phyloP scores from a whole-genome alignment of 371 early-diverging fungal species.

The Mucor indicus region DNA sequence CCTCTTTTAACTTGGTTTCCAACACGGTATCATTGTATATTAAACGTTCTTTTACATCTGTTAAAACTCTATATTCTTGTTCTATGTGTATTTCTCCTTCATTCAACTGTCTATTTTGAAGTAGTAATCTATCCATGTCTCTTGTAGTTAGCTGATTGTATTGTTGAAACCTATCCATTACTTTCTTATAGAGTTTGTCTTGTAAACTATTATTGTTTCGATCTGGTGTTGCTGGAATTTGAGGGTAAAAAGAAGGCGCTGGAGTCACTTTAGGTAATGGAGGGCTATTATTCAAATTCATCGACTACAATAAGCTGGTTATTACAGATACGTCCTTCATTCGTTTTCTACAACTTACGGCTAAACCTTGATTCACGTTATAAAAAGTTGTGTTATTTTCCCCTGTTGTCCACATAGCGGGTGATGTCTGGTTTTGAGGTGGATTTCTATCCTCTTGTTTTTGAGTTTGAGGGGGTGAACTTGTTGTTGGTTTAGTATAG shows the following conservation, averaged over 20 bases:
- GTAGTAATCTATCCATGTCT: conserved; percentile 57
- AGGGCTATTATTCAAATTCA: background rate
- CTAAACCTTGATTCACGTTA: conserved; percentile 41
- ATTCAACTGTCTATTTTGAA: conserved; percentile 56
- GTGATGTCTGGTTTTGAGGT: conserved; percentile 14
- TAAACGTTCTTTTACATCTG: conserved; percentile 53
- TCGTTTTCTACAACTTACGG: no score
- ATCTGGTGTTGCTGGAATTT: conserved; percentile 1
- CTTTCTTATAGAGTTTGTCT: conserved; percentile 38
- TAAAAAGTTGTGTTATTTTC: conserved; percentile 41
- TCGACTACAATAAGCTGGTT: no score
- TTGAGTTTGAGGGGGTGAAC: no score
- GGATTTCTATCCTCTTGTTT: conserved; percentile 25
- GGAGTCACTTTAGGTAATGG: conserved; percentile 25
- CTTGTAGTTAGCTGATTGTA: conserved; percentile 43
- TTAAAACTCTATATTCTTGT: conserved; percentile 51
- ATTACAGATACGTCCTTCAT: no score
- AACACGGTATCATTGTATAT: conserved; percentile 59
- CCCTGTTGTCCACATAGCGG: conserved; percentile 21
- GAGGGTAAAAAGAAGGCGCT: background rate
- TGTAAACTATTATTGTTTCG: conserved; percentile 12
- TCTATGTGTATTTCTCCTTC: conserved; percentile 67
- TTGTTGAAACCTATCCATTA: conserved; percentile 36
- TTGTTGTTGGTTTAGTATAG: conserved; percentile 58
- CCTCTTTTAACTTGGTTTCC: conserved; percentile 50